These are phyloP conservation scores for Blastocystis sp. DNA, from an alignment of 352 stramenopile genomes.

Conservation along the genomic window DNA sequence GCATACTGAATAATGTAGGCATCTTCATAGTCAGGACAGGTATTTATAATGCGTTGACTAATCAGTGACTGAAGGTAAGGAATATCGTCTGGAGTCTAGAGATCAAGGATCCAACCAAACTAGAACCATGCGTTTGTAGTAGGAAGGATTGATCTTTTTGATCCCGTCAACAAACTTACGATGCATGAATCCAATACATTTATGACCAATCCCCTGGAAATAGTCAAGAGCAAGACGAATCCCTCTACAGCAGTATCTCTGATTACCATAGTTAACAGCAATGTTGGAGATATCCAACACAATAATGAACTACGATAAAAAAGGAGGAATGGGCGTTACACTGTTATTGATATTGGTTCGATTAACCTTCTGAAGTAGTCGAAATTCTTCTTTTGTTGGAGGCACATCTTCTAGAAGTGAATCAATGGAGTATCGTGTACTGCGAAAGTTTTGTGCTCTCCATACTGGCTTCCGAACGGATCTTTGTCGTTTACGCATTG, in stretches of 20 bases:
- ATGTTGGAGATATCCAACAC: conserved; percentile 42
- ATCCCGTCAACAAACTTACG: conserved; percentile 35
- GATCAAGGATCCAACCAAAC: background rate
- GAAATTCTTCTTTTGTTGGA: conserved; percentile 29
- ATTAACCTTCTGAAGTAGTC: conserved; percentile 26
- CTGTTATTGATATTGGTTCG: conserved; percentile 24
- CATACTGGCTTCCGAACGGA: background rate
- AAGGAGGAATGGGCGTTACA: background rate
- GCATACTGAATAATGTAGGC: conserved; percentile 29
- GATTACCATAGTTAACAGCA: conserved; percentile 11
- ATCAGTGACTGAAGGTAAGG: background rate
- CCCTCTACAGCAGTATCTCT: background rate
- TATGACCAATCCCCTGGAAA: background rate
- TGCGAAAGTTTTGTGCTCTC: conserved; percentile 16
- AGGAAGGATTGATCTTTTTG: conserved; percentile 4
- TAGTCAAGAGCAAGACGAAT: conserved; percentile 15
- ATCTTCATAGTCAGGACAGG: conserved; percentile 24
- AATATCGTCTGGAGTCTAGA: conserved; percentile 33
- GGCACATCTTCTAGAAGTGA: background rate
- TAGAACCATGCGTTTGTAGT: conserved; percentile 10
- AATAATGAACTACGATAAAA: background rate
- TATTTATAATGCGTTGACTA: background rate
- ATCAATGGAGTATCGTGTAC: background rate
- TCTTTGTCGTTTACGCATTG: background rate
- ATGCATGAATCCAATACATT: conserved; percentile 9